Base-by-base conservation (phyloP, 352 stramenopile species). In the Porosira glacialis region DNA sequence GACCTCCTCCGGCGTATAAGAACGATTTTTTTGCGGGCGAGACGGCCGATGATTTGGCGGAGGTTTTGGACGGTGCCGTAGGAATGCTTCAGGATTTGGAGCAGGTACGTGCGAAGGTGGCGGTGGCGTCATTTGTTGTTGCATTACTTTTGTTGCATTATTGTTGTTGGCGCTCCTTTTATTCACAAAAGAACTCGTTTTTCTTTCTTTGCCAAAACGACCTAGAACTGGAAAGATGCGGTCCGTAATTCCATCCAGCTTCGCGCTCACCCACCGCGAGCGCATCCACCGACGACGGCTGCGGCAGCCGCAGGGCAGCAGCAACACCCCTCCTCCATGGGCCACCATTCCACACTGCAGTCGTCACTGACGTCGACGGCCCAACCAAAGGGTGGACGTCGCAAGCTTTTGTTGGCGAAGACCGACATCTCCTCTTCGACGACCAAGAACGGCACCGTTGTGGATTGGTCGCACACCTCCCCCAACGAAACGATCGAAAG, bases 21-120 rank as follows among this genome's bases (percentile, higher is more conserved):
- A 79, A 74, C 30, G 70, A 79, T 63, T 87, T 85, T 51, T 73
- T 70, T 49, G 61, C 36, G 8, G 72, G 72, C 1, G 81, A 87
- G 70, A 76, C 65, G 24, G 55, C 70, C 5, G 75, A 87, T 26
- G 85, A 91, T 63, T 74, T 91, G 39, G 72, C 70, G 6, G 75
- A 88, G 56, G 81, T 85, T 47, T 69, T 91, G 19, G 82, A 91
- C 62, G 60, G 73, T 13, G 75, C 81, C 19, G 82, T 89, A n/a
- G 75, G 77, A 39, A 88, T 91, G 82, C 43, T 91, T 24, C 85
- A 91, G 65, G 85, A 91, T 81, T 74, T 91, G 33, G 82, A 89
- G 70, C 77, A 90, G 66, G 70, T 80, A 21, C 24, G 30, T 66
- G 2, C 50, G 24, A 24, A 38, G 33, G 35, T 33, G 5, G 38